phyloP scores from a whole-genome alignment of 306 rosid species.

The Vachellia collinsii region DNA sequence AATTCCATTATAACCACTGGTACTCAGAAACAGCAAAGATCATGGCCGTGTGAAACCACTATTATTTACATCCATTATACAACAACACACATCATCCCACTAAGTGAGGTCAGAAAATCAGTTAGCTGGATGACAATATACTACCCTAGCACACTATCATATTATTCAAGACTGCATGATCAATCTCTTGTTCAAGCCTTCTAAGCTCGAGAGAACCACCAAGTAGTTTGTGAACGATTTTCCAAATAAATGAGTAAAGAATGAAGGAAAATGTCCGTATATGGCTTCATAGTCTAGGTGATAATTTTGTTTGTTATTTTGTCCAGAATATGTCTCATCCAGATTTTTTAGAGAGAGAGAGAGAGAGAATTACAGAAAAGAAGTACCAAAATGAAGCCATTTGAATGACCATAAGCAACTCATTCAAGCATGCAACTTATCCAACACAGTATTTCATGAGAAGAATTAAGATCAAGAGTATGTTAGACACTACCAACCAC shows the following conservation, averaged over 20 bases:
- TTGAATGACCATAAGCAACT: slow-evolving; percentile 28
- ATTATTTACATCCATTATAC: not conserved
- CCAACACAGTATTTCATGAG: not conserved
- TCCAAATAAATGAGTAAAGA: not conserved
- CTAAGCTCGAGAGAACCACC: slow-evolving; percentile 20
- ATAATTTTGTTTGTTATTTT: slow-evolving; percentile 20
- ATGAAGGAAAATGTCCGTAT: not conserved
- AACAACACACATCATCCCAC: not conserved
- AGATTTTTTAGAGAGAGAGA: not conserved
- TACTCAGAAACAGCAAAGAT: not conserved
- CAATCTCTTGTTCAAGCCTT: slow-evolving; percentile 1
- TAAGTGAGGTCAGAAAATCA: not conserved
- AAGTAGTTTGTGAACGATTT: not conserved
- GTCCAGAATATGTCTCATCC: slow-evolving; percentile 6
- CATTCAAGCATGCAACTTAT: slow-evolving; percentile 19
- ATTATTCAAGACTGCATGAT: slow-evolving; percentile 16
- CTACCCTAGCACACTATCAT: not conserved
- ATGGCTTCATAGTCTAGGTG: slow-evolving; percentile 1
- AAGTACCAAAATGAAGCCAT: slow-evolving; percentile 25
- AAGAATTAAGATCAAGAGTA: slow-evolving; percentile 37
- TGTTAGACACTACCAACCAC: slow-evolving; percentile 83
- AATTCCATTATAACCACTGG: not conserved
- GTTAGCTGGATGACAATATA: slow-evolving; percentile 5
- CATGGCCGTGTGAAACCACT: not conserved
- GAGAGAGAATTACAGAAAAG: slow-evolving; percentile 6